Conservation (phyloP, 768 basidiomycete species). For the Tricholoma flavovirens region DNA sequence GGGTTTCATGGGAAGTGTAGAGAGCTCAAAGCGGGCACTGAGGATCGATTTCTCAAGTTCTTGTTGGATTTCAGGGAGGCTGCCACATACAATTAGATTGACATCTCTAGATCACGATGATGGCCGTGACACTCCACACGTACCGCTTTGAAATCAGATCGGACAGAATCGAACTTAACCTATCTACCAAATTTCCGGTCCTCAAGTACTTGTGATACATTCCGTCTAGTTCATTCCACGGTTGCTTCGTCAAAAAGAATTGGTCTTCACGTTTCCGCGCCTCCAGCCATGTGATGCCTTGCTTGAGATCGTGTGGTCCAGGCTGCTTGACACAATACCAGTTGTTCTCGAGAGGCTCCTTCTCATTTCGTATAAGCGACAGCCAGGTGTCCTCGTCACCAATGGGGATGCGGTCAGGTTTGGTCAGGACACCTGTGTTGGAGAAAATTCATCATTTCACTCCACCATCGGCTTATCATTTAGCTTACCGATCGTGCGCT, state of each 20-base stretch:
- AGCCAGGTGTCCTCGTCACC: slow-evolving; percentile 57
- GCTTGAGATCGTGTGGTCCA: slow-evolving; percentile 43
- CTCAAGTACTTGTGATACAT: slow-evolving; percentile 48
- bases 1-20: slow-evolving; percentile 42
- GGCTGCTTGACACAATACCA: slow-evolving; percentile 61
- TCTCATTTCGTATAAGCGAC: slow-evolving; percentile 48
- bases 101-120: too few relatives aligned
- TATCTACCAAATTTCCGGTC: slow-evolving; percentile 50
- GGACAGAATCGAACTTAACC: slow-evolving; percentile 55
- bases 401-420: slow-evolving; percentile 59
- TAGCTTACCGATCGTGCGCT: slow-evolving; percentile 60
- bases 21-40: slow-evolving; percentile 25
- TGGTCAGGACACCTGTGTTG: slow-evolving; percentile 62
- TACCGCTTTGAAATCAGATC: slow-evolving; percentile 60
- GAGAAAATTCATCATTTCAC: not conserved
- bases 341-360: slow-evolving; percentile 44
- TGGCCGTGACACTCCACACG: too few relatives aligned
- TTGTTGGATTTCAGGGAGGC: slow-evolving; percentile 57
- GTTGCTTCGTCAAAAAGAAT: slow-evolving; percentile 47
- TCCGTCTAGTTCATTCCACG: slow-evolving; percentile 53
- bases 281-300: slow-evolving; percentile 51
- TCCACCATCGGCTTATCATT: not conserved
- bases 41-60: slow-evolving; percentile 46
- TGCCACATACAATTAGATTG: slow-evolving; percentile 17
- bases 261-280: slow-evolving; percentile 53